Conservation (phyloP, 2,329 filamentous ascomycete genomes). For the Cladosporium sphaerospermum region DNA sequence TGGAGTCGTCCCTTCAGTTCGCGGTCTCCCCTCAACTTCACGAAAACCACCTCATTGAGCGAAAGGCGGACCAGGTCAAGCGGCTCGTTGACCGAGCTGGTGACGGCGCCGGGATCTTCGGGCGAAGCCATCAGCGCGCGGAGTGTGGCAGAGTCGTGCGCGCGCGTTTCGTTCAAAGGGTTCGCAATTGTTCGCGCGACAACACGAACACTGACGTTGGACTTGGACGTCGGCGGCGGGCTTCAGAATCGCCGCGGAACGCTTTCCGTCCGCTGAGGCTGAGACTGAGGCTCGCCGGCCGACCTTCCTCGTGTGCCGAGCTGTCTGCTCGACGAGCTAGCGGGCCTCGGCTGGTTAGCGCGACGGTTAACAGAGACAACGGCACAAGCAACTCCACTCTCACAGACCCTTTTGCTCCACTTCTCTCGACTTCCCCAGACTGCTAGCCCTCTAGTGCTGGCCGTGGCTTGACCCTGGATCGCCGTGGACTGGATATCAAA, state of each 20-base stretch:
- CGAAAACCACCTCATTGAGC: conserved; percentile 92
- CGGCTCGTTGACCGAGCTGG: conserved; percentile 69
- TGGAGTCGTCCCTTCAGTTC: conserved; percentile 94
- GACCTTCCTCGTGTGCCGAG: not conserved
- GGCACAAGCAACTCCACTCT: not conserved
- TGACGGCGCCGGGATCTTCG: conserved; percentile 51
- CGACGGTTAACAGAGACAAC: not conserved
- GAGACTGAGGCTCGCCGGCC: not conserved
- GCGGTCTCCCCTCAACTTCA: conserved; percentile 91
- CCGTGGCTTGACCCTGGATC: conserved; percentile 3
- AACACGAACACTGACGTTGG: not conserved
- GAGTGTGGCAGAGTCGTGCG: conserved; percentile 8
- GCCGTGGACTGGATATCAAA: not conserved
- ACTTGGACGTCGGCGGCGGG: not conserved
- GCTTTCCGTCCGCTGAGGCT: not conserved
- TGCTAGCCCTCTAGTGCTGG: conserved; percentile 7
- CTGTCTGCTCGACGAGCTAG: not conserved
- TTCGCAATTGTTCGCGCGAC: too few species aligned
- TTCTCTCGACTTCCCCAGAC: conserved; percentile 9
- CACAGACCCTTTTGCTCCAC: conserved; percentile 7
- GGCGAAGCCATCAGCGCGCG: conserved; percentile 66
- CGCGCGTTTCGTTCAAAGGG: not conserved
- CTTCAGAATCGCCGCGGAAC: not conserved
- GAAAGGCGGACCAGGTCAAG: conserved; percentile 92
- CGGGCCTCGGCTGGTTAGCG: not conserved